Percentiles rank a stretch among this genome's conserved stretches.
Evolutionary conservation across 441 rosid genomes (phyloP).

Genomic region (Eutrema salsugineum): DNA sequence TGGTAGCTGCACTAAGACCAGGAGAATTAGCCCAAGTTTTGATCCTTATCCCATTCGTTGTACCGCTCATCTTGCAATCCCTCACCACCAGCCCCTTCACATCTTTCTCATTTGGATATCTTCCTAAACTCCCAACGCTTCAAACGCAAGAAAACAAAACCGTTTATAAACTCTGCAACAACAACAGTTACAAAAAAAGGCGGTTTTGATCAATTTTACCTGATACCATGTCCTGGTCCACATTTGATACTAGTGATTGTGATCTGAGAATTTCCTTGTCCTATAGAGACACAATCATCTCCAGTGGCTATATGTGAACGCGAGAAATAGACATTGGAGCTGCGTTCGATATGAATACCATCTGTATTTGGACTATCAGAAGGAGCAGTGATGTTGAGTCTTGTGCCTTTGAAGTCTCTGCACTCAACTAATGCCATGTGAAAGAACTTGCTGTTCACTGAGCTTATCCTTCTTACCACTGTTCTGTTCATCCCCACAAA

Average conservation of each 20-base stretch:
- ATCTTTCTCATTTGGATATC: slow-evolving; percentile 30
- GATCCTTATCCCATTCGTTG: slow-evolving; percentile 59
- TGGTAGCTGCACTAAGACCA: slow-evolving; percentile 25
- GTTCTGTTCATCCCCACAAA: slow-evolving; percentile 55
- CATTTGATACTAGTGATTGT: slow-evolving; percentile 41
- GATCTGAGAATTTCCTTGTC: slow-evolving; percentile 51
- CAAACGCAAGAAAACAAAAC: slow-evolving; percentile 17
- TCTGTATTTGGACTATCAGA: slow-evolving; percentile 52
- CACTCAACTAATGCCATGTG: slow-evolving; percentile 58
- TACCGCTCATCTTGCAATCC: slow-evolving; percentile 37
- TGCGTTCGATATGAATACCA: slow-evolving; percentile 54
- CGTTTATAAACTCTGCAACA: not conserved
- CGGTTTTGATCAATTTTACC: slow-evolving; percentile 11
- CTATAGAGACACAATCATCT: slow-evolving; percentile 56
- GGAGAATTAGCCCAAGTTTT: slow-evolving; percentile 53
- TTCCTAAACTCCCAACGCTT: slow-evolving; percentile 64
- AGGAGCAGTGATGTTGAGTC: slow-evolving; percentile 45
- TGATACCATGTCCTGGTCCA: slow-evolving; percentile 61
- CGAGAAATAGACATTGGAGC: slow-evolving; percentile 39
- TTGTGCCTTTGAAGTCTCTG: slow-evolving; percentile 45
- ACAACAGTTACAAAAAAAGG: not conserved
- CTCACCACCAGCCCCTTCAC: slow-evolving; percentile 41
- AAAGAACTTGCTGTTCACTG: slow-evolving; percentile 60
- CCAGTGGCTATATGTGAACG: slow-evolving; percentile 43
- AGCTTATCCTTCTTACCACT: slow-evolving; percentile 40